A percentile compares a stretch with the other conserved stretches of the same genome.
Conservation (phyloP, 140 eudicot species). For the Oenanthe javanica region DNA sequence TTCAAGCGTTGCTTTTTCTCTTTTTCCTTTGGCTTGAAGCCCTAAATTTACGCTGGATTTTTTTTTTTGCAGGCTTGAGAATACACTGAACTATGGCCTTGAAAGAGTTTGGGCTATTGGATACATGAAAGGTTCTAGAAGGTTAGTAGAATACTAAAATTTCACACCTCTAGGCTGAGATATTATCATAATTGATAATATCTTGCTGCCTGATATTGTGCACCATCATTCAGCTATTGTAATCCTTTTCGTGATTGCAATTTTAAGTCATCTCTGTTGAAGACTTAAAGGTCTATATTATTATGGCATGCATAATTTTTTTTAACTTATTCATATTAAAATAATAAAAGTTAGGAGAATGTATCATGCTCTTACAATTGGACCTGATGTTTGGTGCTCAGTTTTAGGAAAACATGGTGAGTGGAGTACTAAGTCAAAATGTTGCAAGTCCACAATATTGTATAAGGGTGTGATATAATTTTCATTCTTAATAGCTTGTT, state of each 20-base stretch:
- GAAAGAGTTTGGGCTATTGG: conserved; percentile 99
- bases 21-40: not conserved
- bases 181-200: no score
- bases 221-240: not conserved
- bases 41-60: not conserved
- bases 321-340: not conserved
- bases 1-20: not conserved
- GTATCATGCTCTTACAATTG: not conserved
- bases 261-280: no score
- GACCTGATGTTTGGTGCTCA: not conserved
- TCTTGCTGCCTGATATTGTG: no score
- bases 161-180: no score
- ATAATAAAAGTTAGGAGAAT: not conserved
- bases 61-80: conserved; percentile 68
- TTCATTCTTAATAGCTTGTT: not conserved
- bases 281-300: not conserved
- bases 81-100: conserved; percentile 89
- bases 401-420: not conserved
- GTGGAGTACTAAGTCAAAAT: not conserved
- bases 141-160: conserved; percentile 36
- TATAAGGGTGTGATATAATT: not conserved
- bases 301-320: not conserved
- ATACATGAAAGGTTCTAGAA: conserved; percentile 87
- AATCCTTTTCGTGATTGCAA: not conserved
- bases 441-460: not conserved